phyloP scores from a whole-genome alignment of 2,329 filamentous ascomycete genomes.

The Aspergillus cejpii region DNA sequence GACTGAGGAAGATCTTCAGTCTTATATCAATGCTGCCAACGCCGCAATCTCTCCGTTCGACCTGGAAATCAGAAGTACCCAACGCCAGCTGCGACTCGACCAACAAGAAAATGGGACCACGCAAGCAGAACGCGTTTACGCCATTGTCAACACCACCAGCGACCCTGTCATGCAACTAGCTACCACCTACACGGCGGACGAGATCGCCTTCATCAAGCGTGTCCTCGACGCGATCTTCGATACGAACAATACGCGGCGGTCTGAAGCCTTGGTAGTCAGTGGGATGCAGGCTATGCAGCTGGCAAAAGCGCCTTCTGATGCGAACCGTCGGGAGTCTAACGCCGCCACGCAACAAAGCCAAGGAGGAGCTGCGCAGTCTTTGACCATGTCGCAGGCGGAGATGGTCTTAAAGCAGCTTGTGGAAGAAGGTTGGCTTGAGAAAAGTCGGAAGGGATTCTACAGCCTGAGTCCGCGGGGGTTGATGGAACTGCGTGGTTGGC shows the following conservation, averaged over 20 bases:
- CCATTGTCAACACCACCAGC: conserved; percentile 79
- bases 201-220: conserved; percentile 83
- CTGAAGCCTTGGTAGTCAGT: conserved; percentile 76
- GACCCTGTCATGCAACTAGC: conserved; percentile 82
- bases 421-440: conserved; percentile 77
- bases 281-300: conserved; percentile 72
- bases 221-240: conserved; percentile 90
- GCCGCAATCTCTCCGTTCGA: conserved; percentile 71
- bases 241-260: conserved; percentile 68
- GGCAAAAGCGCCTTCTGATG: conserved; percentile 40
- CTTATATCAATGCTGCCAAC: conserved; percentile 65
- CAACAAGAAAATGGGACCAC: conserved; percentile 4
- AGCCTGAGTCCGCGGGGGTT: conserved; percentile 68
- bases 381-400: conserved; percentile 75
- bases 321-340: conserved; percentile 44
- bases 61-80: conserved; percentile 71
- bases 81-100: conserved; percentile 56
- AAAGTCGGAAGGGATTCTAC: conserved; percentile 65
- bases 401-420: conserved; percentile 62
- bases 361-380: conserved; percentile 40
- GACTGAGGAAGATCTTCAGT: conserved; percentile 59
- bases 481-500: conserved; percentile 77
- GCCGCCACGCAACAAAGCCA: conserved; percentile 33
- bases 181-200: conserved; percentile 70
- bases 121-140: conserved; percentile 57